Conservation (phyloP, 768 basidiomycete species). For the Botryobasidium botryosum region DNA sequence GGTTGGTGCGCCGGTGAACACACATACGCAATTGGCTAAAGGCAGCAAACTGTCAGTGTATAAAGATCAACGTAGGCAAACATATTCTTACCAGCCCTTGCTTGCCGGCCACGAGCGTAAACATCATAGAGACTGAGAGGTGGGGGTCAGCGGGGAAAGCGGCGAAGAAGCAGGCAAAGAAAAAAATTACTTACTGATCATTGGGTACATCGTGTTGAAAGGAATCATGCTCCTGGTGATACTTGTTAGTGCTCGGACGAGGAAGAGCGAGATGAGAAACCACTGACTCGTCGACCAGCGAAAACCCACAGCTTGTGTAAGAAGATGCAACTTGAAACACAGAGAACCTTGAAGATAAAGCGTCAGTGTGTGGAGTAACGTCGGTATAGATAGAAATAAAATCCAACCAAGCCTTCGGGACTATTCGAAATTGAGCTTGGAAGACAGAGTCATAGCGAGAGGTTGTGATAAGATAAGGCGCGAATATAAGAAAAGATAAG, state of each 20-base stretch:
- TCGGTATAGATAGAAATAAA: not conserved
- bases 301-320: slow-evolving; percentile 78
- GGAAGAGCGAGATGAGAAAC: slow-evolving; percentile 23
- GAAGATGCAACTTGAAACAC: slow-evolving; percentile 71
- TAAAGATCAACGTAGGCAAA: not conserved
- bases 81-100: not conserved
- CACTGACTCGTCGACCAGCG: slow-evolving; percentile 80
- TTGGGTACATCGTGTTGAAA: not conserved
- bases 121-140: not conserved
- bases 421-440: slow-evolving; percentile 32
- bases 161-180: too few species aligned
- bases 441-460: slow-evolving; percentile 35
- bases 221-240: not conserved
- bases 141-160: not conserved
- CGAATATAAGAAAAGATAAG: slow-evolving; percentile 53
- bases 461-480: slow-evolving; percentile 61
- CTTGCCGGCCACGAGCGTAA: not conserved
- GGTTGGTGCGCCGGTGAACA: not conserved
- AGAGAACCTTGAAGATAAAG: slow-evolving; percentile 47
- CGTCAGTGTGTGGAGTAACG: not conserved
- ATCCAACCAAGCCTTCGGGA: slow-evolving; percentile 47
- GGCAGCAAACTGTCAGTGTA: not conserved
- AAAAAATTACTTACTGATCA: not conserved
- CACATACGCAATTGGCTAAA: not conserved
- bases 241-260: not conserved